Base-by-base conservation (phyloP, 345 rosid genomes). In the Gossypioides kirkii region DNA sequence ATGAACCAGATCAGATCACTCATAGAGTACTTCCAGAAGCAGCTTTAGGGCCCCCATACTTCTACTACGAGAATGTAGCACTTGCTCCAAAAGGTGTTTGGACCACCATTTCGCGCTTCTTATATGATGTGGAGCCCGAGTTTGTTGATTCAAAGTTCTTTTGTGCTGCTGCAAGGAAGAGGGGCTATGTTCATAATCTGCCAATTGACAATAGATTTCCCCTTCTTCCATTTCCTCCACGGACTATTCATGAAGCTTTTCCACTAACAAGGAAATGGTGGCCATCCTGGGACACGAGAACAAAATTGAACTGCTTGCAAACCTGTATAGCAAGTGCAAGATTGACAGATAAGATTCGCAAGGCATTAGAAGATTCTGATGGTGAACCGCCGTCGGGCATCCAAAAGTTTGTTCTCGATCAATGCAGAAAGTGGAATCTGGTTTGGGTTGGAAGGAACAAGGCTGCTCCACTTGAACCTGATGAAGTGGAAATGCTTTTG, bases 81-180 rank as follows among this genome's bases (percentile, higher is more conserved):
- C 86, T 90, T 23, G 90, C 98, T 55, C 98, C 98, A 3, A 90
- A 82, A 76, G 98, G 98, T 1, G 98, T 89, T n/a, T 94, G 98
- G 98, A 84, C 81, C 38, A 88, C 90, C 17, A 92, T 94, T 3
- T 92, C 97, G 0, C 75, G 97, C 3, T 86, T 82, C 47, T 52
- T 94, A 25, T 89, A 82, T 45, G 95, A 90, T 6, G 83, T 92
- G 56, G 84, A 82, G 73, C 98, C 98, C 0, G 98, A 94, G 67
- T 92, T 92, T 73, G 98, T 94, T 0, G 98, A 92, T 76, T 94
- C 98, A 0, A 89, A 87, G 28, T 82, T 83, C 22, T 86, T 94
- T 50, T 92, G 98, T 73, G 98, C 96, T 20, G 78, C 98, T 59
- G 98, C 98, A 13, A 87, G 98, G 76, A 94, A 94, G 77, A 83